phyloP scores from a whole-genome alignment of 2,329 filamentous ascomycete species.

The Exophiala lecanii-corni region DNA sequence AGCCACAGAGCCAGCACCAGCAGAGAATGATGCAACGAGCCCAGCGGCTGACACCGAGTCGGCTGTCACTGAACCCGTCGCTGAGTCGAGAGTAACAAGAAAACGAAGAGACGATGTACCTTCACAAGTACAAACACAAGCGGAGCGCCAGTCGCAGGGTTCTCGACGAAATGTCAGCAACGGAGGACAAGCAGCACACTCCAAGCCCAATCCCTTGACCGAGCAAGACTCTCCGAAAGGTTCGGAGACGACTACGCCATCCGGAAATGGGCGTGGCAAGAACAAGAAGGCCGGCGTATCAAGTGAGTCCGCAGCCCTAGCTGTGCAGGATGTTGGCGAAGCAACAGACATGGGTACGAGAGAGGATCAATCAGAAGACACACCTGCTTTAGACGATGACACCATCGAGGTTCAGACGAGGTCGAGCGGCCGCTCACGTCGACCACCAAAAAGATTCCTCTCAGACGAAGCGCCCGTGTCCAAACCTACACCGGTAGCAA shows the following conservation, averaged over 20 bases:
- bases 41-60: too few species aligned
- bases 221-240: neutral
- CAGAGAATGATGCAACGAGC: neutral
- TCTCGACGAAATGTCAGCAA: neutral
- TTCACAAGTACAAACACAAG: neutral
- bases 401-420: slow-evolving; percentile 2
- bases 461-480: neutral
- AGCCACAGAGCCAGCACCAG: neutral
- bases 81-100: neutral
- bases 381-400: neutral
- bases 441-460: slow-evolving; percentile 2
- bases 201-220: too few species aligned
- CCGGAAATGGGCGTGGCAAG: too few species aligned
- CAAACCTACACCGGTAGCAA: neutral
- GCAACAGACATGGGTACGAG: neutral
- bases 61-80: neutral
- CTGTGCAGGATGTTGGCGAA: neutral
- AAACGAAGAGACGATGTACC: neutral
- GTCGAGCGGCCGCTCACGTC: slow-evolving; percentile 11
- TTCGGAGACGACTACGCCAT: too few species aligned
- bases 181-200: too few species aligned
- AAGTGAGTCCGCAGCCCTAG: too few species aligned
- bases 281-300: too few species aligned
- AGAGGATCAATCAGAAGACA: neutral
- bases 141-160: neutral